Evolutionary conservation across 495 filamentous ascomycete genomes (phyloP).

Genomic region (Penicillium coprophilum): DNA sequence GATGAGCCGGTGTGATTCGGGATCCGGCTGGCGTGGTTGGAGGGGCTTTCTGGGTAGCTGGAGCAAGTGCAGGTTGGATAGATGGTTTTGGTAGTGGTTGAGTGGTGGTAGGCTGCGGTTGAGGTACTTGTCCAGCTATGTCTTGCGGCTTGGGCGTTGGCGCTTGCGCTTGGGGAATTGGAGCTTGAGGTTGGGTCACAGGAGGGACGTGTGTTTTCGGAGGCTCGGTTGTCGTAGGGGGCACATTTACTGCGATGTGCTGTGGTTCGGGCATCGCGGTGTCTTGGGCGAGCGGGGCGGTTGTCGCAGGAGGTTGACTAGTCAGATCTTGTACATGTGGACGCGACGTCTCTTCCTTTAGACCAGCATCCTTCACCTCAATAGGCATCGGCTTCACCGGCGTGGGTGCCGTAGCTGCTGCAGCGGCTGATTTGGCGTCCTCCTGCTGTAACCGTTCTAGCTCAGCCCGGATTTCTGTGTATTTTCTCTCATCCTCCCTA

Average conservation of each 20-base stretch:
- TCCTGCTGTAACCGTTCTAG: slow-evolving; percentile 65
- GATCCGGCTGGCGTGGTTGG: slow-evolving; percentile 25
- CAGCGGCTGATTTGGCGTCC: slow-evolving; percentile 44
- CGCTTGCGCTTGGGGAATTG: slow-evolving; percentile 16
- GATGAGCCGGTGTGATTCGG: slow-evolving; percentile 22
- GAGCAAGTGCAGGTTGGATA: slow-evolving; percentile 36
- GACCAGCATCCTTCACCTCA: slow-evolving; percentile 43
- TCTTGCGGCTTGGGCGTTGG: slow-evolving; percentile 22
- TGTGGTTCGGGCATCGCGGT: slow-evolving; percentile 22
- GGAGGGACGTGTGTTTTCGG: slow-evolving; percentile 3
- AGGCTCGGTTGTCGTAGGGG: slow-evolving; percentile 19
- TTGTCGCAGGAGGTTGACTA: slow-evolving; percentile 7
- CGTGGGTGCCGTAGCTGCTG: slow-evolving; percentile 9
- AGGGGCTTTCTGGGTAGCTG: slow-evolving; percentile 21
- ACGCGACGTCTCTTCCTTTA: slow-evolving; percentile 28
- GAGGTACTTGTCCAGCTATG: slow-evolving; percentile 29
- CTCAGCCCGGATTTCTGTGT: slow-evolving; percentile 62
- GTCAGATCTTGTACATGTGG: slow-evolving; percentile 11
- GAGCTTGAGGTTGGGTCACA: slow-evolving; percentile 11
- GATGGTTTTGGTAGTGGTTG: slow-evolving; percentile 30
- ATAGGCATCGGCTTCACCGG: slow-evolving; percentile 22
- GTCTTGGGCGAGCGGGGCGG: slow-evolving; percentile 12
- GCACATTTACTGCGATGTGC: slow-evolving; percentile 2
- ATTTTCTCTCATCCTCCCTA: slow-evolving; percentile 68
- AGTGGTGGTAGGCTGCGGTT: slow-evolving; percentile 34